Evolutionary conservation across 352 stramenopile genomes (phyloP).

Genomic region (Thraustotheca clavata): DNA sequence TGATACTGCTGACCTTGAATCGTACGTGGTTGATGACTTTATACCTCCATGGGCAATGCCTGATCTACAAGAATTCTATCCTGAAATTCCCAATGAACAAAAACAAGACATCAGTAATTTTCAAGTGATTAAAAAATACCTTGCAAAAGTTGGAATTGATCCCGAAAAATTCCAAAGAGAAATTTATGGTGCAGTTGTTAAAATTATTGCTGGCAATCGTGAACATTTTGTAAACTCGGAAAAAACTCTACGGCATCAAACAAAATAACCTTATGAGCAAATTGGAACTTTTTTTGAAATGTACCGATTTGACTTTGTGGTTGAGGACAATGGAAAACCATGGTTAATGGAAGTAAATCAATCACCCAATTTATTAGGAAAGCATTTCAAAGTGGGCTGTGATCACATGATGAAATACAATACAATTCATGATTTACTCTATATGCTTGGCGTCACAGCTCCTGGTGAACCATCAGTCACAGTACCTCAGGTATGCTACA

Average conservation of each 20-base stretch:
- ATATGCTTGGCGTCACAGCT: constrained; percentile 59
- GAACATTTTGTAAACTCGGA: constrained; percentile 40
- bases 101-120: constrained; percentile 56
- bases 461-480: neutral
- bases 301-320: constrained; percentile 93
- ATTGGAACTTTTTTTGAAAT: constrained; percentile 96
- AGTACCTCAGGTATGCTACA: neutral
- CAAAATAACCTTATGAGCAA: constrained; percentile 41
- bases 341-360: constrained; percentile 93
- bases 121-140: constrained; percentile 52
- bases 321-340: constrained; percentile 90
- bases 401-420: constrained; percentile 60
- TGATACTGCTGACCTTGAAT: constrained; percentile 30
- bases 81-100: constrained; percentile 46
- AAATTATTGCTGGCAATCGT: constrained; percentile 49
- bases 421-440: constrained; percentile 54
- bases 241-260: constrained; percentile 36
- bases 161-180: constrained; percentile 51
- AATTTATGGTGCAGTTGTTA: constrained; percentile 54
- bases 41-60: constrained; percentile 64
- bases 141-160: constrained; percentile 50
- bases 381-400: constrained; percentile 43
- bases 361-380: constrained; percentile 41
- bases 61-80: constrained; percentile 46
- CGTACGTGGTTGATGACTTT: constrained; percentile 67